A percentile compares a stretch with the other conserved stretches of the same genome.
Evolutionary conservation across 2,329 filamentous ascomycete genomes (phyloP).

Genomic region (Clathrospora elynae): DNA sequence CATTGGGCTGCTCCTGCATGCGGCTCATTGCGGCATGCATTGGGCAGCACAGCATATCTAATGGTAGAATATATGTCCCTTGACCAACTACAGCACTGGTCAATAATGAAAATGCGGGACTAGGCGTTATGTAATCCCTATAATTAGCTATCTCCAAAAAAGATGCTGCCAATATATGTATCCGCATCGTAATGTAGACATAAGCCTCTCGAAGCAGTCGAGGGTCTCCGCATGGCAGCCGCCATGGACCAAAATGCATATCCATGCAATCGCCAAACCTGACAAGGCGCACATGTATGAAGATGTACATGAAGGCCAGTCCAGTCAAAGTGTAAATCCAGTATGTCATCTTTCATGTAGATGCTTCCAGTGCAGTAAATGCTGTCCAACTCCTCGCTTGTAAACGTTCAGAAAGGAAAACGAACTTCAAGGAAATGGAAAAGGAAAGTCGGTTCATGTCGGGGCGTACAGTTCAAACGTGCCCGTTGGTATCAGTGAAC

Average conservation of each 20-base stretch:
- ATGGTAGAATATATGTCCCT: slow-evolving; percentile 1
- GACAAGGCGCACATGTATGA: background rate
- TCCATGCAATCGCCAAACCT: background rate
- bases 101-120: slow-evolving; percentile 2
- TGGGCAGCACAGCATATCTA: slow-evolving; percentile 1
- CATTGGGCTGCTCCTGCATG: background rate
- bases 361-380: slow-evolving; percentile 24
- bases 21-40: background rate
- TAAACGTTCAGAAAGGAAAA: slow-evolving; percentile 12
- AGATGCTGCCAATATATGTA: background rate
- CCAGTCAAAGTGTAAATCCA: slow-evolving; percentile 14
- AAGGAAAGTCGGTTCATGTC: slow-evolving; percentile 4
- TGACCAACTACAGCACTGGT: too few relatives aligned
- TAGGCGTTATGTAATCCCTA: slow-evolving; percentile 2
- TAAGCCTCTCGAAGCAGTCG: background rate
- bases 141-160: slow-evolving; percentile 6
- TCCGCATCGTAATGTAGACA: background rate
- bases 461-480: slow-evolving; percentile 1
- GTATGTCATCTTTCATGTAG: slow-evolving; percentile 18
- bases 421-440: slow-evolving; percentile 14
- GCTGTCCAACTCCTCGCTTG: slow-evolving; percentile 34
- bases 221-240: slow-evolving; percentile 1
- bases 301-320: slow-evolving; percentile 17
- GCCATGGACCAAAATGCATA: slow-evolving; percentile 1
- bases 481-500: slow-evolving; percentile 13